Evolutionary conservation across 2,329 filamentous ascomycete species (phyloP).

Genomic region (Diaporthe destruens): DNA sequence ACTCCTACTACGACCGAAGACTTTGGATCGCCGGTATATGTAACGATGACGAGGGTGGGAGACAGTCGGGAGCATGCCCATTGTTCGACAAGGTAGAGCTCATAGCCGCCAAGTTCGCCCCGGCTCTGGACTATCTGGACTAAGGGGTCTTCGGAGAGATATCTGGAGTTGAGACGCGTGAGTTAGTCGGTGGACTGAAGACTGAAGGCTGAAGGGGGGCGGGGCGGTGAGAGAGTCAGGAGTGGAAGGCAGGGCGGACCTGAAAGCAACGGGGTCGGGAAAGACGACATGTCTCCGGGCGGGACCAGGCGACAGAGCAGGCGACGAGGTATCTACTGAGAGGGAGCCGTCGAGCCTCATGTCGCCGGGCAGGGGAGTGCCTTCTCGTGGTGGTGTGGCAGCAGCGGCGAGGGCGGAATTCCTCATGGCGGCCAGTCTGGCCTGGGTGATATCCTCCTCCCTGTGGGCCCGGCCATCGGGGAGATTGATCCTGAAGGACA

Average conservation of each 20-base stretch:
- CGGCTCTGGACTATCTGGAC: conserved; percentile 81
- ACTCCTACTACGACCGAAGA: conserved; percentile 85
- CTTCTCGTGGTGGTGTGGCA: conserved; percentile 41
- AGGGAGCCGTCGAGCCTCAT: conserved; percentile 45
- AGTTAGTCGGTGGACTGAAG: conserved; percentile 11
- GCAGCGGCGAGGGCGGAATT: conserved; percentile 44
- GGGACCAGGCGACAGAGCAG: conserved; percentile 47
- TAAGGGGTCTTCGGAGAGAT: conserved; percentile 86
- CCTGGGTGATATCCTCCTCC: conserved; percentile 55
- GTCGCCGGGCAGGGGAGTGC: conserved; percentile 40
- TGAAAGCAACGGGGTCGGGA: conserved; percentile 70
- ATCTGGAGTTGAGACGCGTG: conserved; percentile 58
- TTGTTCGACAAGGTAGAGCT: conserved; percentile 95
- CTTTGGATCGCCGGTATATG: conserved; percentile 88
- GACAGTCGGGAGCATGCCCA: conserved; percentile 95
- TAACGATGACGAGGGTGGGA: conserved; percentile 91
- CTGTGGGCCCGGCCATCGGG: conserved; percentile 51
- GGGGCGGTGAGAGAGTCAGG: neutral
- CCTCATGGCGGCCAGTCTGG: conserved; percentile 49
- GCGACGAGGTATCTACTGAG: conserved; percentile 42
- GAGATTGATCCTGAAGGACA: conserved; percentile 55
- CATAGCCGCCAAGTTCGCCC: conserved; percentile 81
- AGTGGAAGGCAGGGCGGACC: conserved; percentile 51
- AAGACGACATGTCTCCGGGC: conserved; percentile 64
- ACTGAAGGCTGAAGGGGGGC: neutral